Evolutionary conservation across 768 basidiomycete genomes (phyloP), one percentile per base, ranked within the genome.

Genomic region (Mycena pura): DNA sequence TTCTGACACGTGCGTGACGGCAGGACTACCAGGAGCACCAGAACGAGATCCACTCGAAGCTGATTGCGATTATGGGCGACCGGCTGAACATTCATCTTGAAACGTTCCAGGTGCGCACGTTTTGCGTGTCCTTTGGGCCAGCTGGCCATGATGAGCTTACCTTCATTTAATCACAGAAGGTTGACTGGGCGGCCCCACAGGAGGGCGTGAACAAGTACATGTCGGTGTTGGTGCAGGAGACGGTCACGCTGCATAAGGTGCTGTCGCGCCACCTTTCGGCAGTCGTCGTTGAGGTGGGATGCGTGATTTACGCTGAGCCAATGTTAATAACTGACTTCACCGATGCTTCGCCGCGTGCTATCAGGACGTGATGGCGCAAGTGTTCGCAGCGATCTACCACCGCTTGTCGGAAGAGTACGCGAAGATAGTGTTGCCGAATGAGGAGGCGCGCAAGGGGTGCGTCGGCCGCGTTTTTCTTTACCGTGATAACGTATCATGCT

Each of bases 1-100:
- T 49, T 57, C 53, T 64, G 43, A 56, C 17, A 29, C 34, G 44
- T 64, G 46, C 43, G 31, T 59, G 54, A 55, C n/a, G 54, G 57
- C 70, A 96, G 90, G 97, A 99, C 75, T 99, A 92, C 71, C 96
- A 99, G 82, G 97, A 99, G 74, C 97, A 99, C 76, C 97, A 99
- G 76, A 93, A 96, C 71, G 97, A 99, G 80, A 99, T 99, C 53
- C 96, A 99, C 74, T 86, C 93, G 50, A 99, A 99, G 78, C 82
- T 99, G 55, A 90, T 99, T 60, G 92, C 94, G 40, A 99, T 99
- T 77, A 99, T 99, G 97, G 91, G 95, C 36, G 96, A 99, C 76
- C 85, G 96, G 57, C 79, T 99, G 43, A 86, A 81, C 67, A 88
- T 90, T 1, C 96, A 99, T 73, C 90, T 94, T 72, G 89, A 86